These are phyloP conservation scores for Magnaporthiopsis incrustans DNA, from an alignment of 2,329 filamentous ascomycete species.

Conservation along the genomic window DNA sequence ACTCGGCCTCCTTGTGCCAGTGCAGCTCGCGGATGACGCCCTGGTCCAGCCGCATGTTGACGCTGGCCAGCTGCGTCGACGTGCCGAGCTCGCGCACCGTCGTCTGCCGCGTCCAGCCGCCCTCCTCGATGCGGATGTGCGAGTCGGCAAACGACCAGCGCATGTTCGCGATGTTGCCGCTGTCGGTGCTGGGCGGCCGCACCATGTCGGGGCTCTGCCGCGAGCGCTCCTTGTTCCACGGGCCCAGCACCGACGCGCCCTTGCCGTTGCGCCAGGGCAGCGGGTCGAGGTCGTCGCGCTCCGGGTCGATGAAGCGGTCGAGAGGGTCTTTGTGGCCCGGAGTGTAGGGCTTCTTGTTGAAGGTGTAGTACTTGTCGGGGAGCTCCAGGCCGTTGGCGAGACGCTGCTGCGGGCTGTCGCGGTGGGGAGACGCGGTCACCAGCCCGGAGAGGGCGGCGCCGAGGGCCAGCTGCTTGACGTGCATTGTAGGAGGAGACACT, in stretches of 20 bases:
- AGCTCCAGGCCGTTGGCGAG: slow-evolving; percentile 41
- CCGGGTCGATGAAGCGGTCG: slow-evolving; percentile 53
- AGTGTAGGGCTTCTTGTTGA: slow-evolving; percentile 43
- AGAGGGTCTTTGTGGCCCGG: slow-evolving; percentile 52
- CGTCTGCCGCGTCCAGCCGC: slow-evolving; percentile 70
- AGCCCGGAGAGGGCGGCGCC: slow-evolving; percentile 11
- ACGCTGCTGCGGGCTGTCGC: slow-evolving; percentile 48
- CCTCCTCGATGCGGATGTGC: slow-evolving; percentile 59
- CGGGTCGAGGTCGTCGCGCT: slow-evolving; percentile 54
- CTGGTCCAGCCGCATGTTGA: slow-evolving; percentile 69
- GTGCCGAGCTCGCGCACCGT: slow-evolving; percentile 56
- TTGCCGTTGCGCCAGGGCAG: slow-evolving; percentile 56
- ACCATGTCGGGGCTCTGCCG: slow-evolving; percentile 64
- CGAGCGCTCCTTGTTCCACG: slow-evolving; percentile 60
- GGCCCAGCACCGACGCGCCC: slow-evolving; percentile 60
- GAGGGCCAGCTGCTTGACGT: slow-evolving; percentile 6
- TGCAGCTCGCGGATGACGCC: slow-evolving; percentile 71
- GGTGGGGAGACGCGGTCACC: slow-evolving; percentile 19
- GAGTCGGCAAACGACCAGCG: slow-evolving; percentile 63
- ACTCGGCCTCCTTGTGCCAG: slow-evolving; percentile 76
- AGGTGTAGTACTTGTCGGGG: slow-evolving; percentile 32
- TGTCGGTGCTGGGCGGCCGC: slow-evolving; percentile 65
- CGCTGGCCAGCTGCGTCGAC: slow-evolving; percentile 63
- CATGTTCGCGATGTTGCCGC: slow-evolving; percentile 63
- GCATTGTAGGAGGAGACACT: background rate